phyloP scores from a whole-genome alignment of 208 protist species.

The Wallacemonas collosoma region DNA sequence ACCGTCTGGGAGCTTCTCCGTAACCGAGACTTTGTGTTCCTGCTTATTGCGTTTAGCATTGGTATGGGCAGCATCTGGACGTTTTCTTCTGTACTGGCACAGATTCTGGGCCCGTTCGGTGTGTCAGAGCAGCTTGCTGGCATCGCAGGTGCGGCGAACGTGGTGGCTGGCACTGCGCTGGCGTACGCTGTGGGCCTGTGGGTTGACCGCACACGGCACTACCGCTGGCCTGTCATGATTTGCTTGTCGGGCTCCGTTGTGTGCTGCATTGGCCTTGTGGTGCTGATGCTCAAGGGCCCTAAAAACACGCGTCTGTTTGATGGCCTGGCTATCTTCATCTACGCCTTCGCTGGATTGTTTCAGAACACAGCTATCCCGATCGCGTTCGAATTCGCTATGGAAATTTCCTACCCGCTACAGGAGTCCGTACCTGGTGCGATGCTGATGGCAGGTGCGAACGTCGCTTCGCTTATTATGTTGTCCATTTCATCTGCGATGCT shows the following conservation, averaged over 20 bases:
- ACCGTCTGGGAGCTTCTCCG: conserved; percentile 35
- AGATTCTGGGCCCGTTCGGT: conserved; percentile 70
- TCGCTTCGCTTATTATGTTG: conserved; percentile 61
- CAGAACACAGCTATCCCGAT: conserved; percentile 80
- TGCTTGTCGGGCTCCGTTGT: conserved; percentile 48
- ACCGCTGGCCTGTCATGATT: conserved; percentile 47
- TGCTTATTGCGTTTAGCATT: conserved; percentile 63
- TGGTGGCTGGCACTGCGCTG: conserved; percentile 46
- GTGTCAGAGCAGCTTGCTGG: conserved; percentile 47
- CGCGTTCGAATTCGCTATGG: conserved; percentile 75
- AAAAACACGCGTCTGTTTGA: conserved; percentile 40
- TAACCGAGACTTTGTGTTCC: conserved; percentile 54
- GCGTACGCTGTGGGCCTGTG: conserved; percentile 56
- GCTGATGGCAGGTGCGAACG: conserved; percentile 74
- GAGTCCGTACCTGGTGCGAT: conserved; percentile 64
- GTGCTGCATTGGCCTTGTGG: conserved; percentile 49
- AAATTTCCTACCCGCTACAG: conserved; percentile 64
- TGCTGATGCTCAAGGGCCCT: conserved; percentile 48
- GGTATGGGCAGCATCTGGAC: conserved; percentile 74
- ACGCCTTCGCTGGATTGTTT: conserved; percentile 61
- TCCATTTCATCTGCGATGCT: conserved; percentile 54
- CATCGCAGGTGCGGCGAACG: conserved; percentile 51
- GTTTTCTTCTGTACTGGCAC: conserved; percentile 65
- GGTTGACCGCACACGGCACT: conserved; percentile 54
- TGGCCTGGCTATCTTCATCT: conserved; percentile 43